Evolutionary conservation across 306 rosid species (phyloP).

Genomic region (Rosa persica): DNA sequence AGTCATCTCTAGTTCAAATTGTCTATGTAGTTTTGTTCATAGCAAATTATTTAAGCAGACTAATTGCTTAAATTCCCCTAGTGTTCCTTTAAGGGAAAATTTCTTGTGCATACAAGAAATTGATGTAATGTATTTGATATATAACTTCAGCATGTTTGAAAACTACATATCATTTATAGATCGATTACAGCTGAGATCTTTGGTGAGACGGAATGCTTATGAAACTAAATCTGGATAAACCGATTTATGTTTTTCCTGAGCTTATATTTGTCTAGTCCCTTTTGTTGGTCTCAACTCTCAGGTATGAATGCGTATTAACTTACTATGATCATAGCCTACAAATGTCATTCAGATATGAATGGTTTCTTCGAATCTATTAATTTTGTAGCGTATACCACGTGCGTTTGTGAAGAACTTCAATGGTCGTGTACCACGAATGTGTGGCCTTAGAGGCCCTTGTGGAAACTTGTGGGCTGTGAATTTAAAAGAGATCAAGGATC

Average conservation of each 20-base stretch:
- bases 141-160: neutral
- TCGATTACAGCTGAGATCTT: neutral
- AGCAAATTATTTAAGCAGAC: neutral
- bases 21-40: neutral
- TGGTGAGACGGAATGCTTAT: neutral
- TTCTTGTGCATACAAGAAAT: too few species aligned
- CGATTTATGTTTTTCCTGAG: neutral
- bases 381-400: neutral
- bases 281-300: neutral
- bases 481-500: neutral
- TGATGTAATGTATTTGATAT: too few species aligned
- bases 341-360: neutral
- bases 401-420: neutral
- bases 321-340: neutral
- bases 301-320: too few species aligned
- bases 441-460: neutral
- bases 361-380: neutral
- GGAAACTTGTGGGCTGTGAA: slow-evolving; percentile 9
- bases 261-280: too few species aligned
- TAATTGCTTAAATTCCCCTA: neutral
- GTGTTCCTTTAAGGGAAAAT: too few species aligned
- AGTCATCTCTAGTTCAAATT: neutral
- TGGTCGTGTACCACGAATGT: neutral
- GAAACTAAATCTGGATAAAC: neutral
- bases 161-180: neutral